These are phyloP conservation scores for Barnettozyma californica DNA, from an alignment of 805 yeast species.

Conservation along the genomic window DNA sequence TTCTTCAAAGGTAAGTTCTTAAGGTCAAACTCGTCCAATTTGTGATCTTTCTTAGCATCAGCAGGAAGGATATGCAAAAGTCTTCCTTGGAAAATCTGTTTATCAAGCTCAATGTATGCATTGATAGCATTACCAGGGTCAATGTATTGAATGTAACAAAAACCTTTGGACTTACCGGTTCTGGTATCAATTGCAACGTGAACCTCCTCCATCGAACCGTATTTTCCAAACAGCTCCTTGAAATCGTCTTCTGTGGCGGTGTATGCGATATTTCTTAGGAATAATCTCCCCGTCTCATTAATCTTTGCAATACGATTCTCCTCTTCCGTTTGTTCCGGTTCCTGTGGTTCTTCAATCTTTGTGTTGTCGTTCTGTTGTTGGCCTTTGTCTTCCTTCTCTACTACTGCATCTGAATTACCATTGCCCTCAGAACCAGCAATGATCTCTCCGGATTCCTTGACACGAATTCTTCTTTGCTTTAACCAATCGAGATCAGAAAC, in stretches of 20 bases:
- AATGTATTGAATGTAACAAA: conserved; percentile 76
- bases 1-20: conserved; percentile 89
- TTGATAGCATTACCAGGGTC: conserved; percentile 64
- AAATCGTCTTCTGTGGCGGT: conserved; percentile 78
- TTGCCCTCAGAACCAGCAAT: background rate
- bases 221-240: conserved; percentile 52
- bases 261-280: conserved; percentile 81
- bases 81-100: conserved; percentile 90
- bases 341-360: conserved; percentile 13
- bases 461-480: conserved; percentile 65
- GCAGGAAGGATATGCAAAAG: conserved; percentile 86
- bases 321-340: conserved; percentile 35
- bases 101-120: conserved; percentile 74
- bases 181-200: conserved; percentile 90
- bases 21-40: conserved; percentile 84
- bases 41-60: conserved; percentile 73
- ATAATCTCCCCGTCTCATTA: conserved; percentile 69
- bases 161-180: conserved; percentile 88
- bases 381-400: conserved; percentile 2
- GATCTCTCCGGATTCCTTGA: conserved; percentile 42
- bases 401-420: conserved; percentile 10
- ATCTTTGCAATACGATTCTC: conserved; percentile 48
- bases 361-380: conserved; percentile 3
- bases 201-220: conserved; percentile 78
- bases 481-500: conserved; percentile 87